phyloP scores from a whole-genome alignment of 805 yeast species.

The Candida silvicultrix region DNA sequence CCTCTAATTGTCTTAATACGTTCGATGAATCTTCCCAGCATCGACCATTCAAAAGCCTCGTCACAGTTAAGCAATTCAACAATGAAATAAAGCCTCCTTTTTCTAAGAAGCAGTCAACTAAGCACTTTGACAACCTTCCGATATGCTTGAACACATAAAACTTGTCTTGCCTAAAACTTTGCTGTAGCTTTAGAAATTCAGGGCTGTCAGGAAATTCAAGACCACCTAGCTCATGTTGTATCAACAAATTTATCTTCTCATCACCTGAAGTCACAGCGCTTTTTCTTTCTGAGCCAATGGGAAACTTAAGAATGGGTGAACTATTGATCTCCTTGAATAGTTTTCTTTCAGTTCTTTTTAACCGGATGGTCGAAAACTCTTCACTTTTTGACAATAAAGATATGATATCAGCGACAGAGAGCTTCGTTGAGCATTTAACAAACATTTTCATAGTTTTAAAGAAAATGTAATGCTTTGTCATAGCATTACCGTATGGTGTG shows the following conservation, averaged over 20 bases:
- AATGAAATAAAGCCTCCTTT: conserved; percentile 38
- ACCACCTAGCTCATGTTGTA: conserved; percentile 48
- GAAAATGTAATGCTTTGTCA: conserved; percentile 42
- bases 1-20: conserved; percentile 41
- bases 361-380: conserved; percentile 35
- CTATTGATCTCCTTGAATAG: conserved; percentile 37
- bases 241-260: conserved; percentile 35
- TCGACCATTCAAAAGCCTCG: conserved; percentile 34
- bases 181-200: conserved; percentile 33
- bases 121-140: conserved; percentile 35
- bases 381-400: conserved; percentile 26
- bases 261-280: conserved; percentile 18
- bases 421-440: conserved; percentile 13
- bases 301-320: conserved; percentile 32
- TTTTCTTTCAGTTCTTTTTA: conserved; percentile 39
- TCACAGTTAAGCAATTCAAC: conserved; percentile 29
- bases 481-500: conserved; percentile 38
- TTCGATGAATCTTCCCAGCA: conserved; percentile 46
- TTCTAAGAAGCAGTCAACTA: conserved; percentile 36
- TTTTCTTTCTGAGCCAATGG: conserved; percentile 23
- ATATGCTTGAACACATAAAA: conserved; percentile 34
- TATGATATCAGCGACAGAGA: conserved; percentile 18
- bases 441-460: conserved; percentile 37
- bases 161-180: conserved; percentile 38
- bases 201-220: conserved; percentile 37